Evolutionary conservation across 371 early-diverging fungal genomes (phyloP).

Genomic region (Choanephora cucurbitarum): DNA sequence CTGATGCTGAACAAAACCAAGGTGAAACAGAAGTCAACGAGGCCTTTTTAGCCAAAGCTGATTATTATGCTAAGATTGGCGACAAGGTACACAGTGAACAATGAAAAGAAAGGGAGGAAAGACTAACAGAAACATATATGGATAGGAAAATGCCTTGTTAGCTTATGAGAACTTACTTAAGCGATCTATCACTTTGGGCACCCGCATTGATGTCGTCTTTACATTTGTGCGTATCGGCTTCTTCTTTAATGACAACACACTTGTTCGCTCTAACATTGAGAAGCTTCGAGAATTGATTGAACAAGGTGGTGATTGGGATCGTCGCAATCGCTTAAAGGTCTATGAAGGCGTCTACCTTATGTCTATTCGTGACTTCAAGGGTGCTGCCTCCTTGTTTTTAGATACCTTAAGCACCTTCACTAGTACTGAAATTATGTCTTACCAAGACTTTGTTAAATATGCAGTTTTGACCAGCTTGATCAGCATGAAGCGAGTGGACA

Average conservation of each 20-base stretch:
- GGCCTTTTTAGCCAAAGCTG: constrained; percentile 89
- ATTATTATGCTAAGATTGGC: constrained; percentile 91
- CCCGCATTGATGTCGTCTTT: constrained; percentile 92
- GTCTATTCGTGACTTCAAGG: constrained; percentile 95
- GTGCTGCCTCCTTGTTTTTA: constrained; percentile 86
- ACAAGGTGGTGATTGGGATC: constrained; percentile 99
- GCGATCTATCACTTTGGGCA: constrained; percentile 89
- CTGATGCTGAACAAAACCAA: constrained; percentile 88
- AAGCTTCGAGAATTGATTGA: constrained; percentile 87
- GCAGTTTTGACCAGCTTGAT: constrained; percentile 90
- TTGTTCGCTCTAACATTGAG: constrained; percentile 82
- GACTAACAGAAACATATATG: no score
- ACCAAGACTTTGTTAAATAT: constrained; percentile 96
- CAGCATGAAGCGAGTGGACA: constrained; percentile 88
- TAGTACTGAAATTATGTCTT: constrained; percentile 96
- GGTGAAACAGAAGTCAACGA: constrained; percentile 96
- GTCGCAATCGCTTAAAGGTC: constrained; percentile 98
- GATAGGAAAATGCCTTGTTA: constrained; percentile 85
- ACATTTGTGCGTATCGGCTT: constrained; percentile 92
- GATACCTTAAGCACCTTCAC: constrained; percentile 98
- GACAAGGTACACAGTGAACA: constrained; percentile 70
- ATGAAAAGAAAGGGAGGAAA: no score
- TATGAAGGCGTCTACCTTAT: constrained; percentile 95
- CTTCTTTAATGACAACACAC: constrained; percentile 83
- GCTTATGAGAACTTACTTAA: constrained; percentile 83